These are phyloP conservation scores for Picea mariana DNA, from an alignment of 83 land plant genomes.

Conservation along the genomic window DNA sequence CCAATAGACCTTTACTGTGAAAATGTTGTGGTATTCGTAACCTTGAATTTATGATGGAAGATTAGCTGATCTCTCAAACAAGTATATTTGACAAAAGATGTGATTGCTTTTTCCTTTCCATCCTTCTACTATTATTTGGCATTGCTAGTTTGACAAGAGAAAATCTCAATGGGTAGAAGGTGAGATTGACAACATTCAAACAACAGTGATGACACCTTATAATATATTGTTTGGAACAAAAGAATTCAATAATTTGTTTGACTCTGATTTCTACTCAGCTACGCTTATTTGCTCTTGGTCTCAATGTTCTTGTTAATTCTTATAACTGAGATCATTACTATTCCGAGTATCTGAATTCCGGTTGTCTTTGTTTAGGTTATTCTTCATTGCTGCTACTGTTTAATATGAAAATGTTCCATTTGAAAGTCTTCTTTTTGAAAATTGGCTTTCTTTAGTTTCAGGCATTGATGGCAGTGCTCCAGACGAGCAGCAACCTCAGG, in stretches of 20 bases:
- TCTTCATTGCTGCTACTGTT: background rate
- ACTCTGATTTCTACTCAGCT: background rate
- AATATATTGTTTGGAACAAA: background rate
- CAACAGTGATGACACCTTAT: too few species aligned
- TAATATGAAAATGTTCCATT: background rate
- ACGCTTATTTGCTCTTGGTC: too few species aligned
- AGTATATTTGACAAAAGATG: too few species aligned
- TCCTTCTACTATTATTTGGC: background rate
- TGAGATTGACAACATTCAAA: background rate
- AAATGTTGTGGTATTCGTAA: too few species aligned
- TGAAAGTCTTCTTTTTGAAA: background rate
- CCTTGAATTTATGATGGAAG: too few species aligned
- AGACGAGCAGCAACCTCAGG: conserved; percentile 3
- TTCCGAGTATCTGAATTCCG: background rate
- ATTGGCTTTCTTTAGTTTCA: background rate
- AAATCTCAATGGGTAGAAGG: background rate
- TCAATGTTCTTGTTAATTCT: background rate
- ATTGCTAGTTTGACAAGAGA: background rate
- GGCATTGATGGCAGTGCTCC: conserved; percentile 4
- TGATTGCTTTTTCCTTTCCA: background rate
- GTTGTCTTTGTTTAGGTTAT: background rate
- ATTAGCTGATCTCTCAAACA: too few species aligned
- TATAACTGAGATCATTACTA: too few species aligned
- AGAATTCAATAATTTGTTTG: background rate
- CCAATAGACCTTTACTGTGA: too few species aligned